A percentile compares a stretch with the other conserved stretches of the same genome.
Conservation (phyloP, 768 basidiomycete species). For the Phanerochaete sordida region DNA sequence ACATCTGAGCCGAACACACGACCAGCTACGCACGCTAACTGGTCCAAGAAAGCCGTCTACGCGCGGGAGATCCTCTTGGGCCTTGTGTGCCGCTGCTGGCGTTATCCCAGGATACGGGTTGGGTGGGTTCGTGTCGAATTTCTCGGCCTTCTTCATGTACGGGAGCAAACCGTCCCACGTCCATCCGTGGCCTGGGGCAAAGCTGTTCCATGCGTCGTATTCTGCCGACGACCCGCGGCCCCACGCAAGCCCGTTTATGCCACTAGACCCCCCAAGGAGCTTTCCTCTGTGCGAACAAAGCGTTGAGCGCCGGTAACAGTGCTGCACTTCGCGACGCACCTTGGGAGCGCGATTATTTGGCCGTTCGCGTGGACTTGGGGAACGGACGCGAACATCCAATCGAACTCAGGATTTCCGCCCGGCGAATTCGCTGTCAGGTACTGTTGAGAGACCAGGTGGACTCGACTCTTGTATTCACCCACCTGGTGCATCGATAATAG, state of each 20-base stretch:
- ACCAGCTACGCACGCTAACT: neutral
- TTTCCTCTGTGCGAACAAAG: constrained; percentile 34
- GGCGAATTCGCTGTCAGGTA: neutral
- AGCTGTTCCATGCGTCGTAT: constrained; percentile 39
- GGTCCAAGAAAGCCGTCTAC: neutral
- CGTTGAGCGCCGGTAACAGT: too few relatives aligned
- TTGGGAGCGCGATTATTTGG: neutral
- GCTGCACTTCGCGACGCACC: neutral
- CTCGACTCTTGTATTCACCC: neutral
- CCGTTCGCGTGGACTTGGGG: neutral
- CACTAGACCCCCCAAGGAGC: constrained; percentile 35
- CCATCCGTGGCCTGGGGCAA: constrained; percentile 29
- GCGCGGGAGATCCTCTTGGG: neutral
- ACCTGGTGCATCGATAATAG: neutral
- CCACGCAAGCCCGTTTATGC: constrained; percentile 46
- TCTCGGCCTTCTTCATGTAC: constrained; percentile 28
- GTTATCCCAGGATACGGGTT: neutral
- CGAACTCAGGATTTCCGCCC: neutral
- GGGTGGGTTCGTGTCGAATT: neutral
- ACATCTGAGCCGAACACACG: neutral
- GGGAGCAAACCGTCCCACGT: constrained; percentile 27
- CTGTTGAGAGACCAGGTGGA: neutral
- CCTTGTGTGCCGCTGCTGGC: neutral
- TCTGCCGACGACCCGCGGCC: constrained; percentile 42
- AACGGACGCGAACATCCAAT: neutral